Base-by-base conservation (phyloP, 257 asterid genomes). In the Thymus quinquecostatus region DNA sequence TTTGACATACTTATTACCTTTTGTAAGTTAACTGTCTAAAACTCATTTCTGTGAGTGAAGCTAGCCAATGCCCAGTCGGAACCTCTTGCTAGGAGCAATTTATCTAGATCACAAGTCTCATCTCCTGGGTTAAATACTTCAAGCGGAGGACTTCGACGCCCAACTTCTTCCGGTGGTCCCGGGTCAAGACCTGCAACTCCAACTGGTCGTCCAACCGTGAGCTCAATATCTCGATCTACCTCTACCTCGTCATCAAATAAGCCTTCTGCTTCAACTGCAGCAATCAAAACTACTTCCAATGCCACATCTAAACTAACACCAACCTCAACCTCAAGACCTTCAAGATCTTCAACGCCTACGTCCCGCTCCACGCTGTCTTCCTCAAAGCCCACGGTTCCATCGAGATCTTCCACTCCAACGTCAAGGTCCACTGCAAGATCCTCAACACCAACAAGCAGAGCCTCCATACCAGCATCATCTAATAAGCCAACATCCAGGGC, bases 331-430 rank as follows among this genome's bases (percentile, higher is more conserved):
- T 79, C 91, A 44, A 92, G 71, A 81, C 88, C 99, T 50, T 81
- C 97, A 10, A 87, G 98, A 78, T 88, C 99, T 47, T 56, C 84
- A 11, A 95, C 99, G 21, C 99, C 99, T 74, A 89, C 97, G 63
- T 83, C 93, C 29, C 92, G 91, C 56, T 64, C 88, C 71, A 76
- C 89, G 0, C 53, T 75, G 62, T 62, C 93, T 71, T 83, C 89
- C 53, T 44, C 86, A 12, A 95, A 87, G 78, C 79, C 94, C 67
- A 48, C 89, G 4, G 91, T 32, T 68, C 87, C 97, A 70, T 73
- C 96, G 36, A 84, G 99, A 86, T 92, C 99, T 51, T 87, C 96
- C 57, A 94, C 99, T 55, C 98, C 98, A 34, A 92, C 93, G 38
- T 7, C 89, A n/a, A 82, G 96, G 82, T 73, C 98, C 65, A 77